Evolutionary conservation across 495 filamentous ascomycete species (phyloP), one percentile per base, ranked within the genome.

Genomic region (Cairneyella variabilis): DNA sequence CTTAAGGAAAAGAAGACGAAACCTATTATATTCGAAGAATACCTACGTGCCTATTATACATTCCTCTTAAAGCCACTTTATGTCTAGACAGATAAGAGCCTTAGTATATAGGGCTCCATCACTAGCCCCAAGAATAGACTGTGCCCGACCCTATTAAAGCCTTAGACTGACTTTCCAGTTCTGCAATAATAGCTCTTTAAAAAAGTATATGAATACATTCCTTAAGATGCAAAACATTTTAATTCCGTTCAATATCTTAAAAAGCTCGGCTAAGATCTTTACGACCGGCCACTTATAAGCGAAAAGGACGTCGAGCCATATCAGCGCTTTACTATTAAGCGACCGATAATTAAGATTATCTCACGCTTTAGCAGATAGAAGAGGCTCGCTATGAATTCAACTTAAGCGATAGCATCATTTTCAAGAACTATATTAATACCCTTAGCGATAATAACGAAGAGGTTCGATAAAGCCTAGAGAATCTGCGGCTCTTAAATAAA

Each of bases 1-100:
- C 26, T 25, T 16, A 20, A 49, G 36, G 48, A 39, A 51, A 53
- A 47, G 40, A 66, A 58, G 55, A 46, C 57, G 56, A 61, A 53
- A 54, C 40, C 36, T 32, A 72, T 69, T 30, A 65, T 69, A 47
- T 69, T 70, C 50, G 49, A 22, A 54, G 72, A 71, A 50, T 63
- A 71, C 55, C 56, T 74, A 34, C 54, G 42, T 40, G 37, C 57
- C 36, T 70, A 66, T 51, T 66, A 73, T 37, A 50, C 63, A 46
- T 53, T 70, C 20, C 54, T 73, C 34, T 74, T 56, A 47, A 64
- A 57, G 46, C 55, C 64, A 46, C 36, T 71, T 56, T 63, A 52
- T 55, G 54, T 72, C 62, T 21, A 74, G 66, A 30, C 62, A 55
- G 42, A 65, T 64, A 20, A 63, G 51, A 39, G 68, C 64, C 25